Conservation (phyloP, 108 stramenopile genomes). For the Schizochytrium sp. region DNA sequence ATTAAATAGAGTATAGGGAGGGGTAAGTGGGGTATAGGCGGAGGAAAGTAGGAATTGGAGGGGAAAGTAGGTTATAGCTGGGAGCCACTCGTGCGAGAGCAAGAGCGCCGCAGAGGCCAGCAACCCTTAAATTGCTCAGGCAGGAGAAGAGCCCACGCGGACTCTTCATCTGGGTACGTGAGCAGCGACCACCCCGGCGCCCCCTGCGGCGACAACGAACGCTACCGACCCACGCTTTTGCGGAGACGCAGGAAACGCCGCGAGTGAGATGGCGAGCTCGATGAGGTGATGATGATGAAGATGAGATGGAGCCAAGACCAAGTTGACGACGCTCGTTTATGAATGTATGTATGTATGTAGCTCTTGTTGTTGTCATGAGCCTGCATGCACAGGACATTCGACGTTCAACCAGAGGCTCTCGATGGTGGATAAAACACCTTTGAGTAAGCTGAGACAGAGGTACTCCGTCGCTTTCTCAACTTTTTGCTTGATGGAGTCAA, state of each 20-base stretch:
- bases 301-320: no score
- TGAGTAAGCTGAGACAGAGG: no score
- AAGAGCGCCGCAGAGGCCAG: not conserved
- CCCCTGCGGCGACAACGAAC: no score
- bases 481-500: no score
- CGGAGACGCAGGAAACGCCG: not conserved
- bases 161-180: conserved; percentile 45
- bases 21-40: not conserved
- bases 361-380: no score
- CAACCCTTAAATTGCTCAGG: conserved; percentile 47
- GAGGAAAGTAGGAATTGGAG: not conserved
- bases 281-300: no score
- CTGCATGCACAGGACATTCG: no score
- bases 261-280: not conserved
- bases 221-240: not conserved
- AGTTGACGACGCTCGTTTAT: no score
- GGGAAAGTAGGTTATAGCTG: not conserved
- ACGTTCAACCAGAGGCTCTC: no score
- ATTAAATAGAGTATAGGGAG: not conserved
- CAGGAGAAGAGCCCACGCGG: conserved; percentile 11
- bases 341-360: no score
- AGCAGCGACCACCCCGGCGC: not conserved
- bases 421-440: no score
- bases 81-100: not conserved
- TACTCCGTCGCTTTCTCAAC: no score